phyloP scores from a whole-genome alignment of 1,139 yeast species.

The Candida pseudocylindracea region DNA sequence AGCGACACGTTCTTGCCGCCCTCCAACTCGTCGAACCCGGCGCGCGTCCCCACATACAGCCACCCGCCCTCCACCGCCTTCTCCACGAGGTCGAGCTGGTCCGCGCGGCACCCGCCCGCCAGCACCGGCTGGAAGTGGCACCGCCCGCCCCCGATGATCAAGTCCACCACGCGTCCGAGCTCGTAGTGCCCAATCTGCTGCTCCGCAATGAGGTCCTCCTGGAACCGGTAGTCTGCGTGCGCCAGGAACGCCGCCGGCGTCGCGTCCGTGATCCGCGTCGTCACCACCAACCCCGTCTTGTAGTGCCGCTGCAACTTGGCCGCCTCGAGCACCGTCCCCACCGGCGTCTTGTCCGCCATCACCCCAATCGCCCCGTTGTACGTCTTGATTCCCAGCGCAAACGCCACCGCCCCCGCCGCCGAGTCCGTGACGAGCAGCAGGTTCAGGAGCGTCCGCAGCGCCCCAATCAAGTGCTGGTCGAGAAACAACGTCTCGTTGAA shows the following conservation, averaged over 20 bases:
- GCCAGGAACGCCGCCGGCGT: constrained; percentile 80
- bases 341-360: constrained; percentile 32
- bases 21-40: constrained; percentile 27
- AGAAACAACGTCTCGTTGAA: constrained; percentile 29
- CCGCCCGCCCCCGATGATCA: constrained; percentile 79
- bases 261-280: constrained; percentile 35
- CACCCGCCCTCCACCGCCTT: constrained; percentile 40
- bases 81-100: constrained; percentile 35
- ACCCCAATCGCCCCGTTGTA: constrained; percentile 80
- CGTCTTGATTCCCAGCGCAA: constrained; percentile 54
- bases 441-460: constrained; percentile 56
- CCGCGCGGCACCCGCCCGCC: constrained; percentile 43
- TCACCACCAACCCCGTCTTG: constrained; percentile 67
- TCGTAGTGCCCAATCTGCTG: constrained; percentile 69
- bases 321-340: constrained; percentile 72
- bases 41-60: constrained; percentile 37
- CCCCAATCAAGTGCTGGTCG: constrained; percentile 51
- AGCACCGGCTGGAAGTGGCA: constrained; percentile 39
- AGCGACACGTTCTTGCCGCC: constrained; percentile 36
- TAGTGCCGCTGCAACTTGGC: constrained; percentile 49
- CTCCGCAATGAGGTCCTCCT: constrained; percentile 67
- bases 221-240: constrained; percentile 49
- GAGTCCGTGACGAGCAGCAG: constrained; percentile 64
- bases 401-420: constrained; percentile 91
- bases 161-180: constrained; percentile 55